These are phyloP conservation scores for Aspergillus niger DNA, from an alignment of 2,329 filamentous ascomycete species.

Conservation along the genomic window DNA sequence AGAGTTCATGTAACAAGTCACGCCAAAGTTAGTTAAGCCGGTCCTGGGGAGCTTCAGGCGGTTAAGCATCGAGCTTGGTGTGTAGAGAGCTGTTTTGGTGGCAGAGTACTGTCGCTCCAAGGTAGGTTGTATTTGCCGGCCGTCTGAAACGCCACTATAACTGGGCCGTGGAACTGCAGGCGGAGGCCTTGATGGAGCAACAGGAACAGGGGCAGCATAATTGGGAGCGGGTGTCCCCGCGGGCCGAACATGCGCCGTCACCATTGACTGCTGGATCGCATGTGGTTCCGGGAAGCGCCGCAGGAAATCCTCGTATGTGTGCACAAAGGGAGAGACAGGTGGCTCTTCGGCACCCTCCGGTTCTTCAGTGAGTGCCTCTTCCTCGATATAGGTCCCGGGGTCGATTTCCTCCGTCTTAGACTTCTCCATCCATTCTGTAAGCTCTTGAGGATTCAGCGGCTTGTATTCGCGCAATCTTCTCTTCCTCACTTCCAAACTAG, in stretches of 20 bases:
- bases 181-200: constrained; percentile 64
- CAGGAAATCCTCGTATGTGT: constrained; percentile 80
- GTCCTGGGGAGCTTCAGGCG: constrained; percentile 61
- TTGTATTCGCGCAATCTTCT: constrained; percentile 62
- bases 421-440: constrained; percentile 76
- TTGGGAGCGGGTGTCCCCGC: constrained; percentile 33
- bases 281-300: constrained; percentile 75
- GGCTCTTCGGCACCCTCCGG: constrained; percentile 50
- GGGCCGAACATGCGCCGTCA: constrained; percentile 40
- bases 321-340: constrained; percentile 56
- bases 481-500: constrained; percentile 58
- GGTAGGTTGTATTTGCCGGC: constrained; percentile 50
- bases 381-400: constrained; percentile 40
- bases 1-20: constrained; percentile 93
- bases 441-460: constrained; percentile 77
- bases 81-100: constrained; percentile 47
- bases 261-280: constrained; percentile 60
- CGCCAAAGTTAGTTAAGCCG: constrained; percentile 77
- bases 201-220: constrained; percentile 54
- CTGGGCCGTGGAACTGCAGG: constrained; percentile 69
- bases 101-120: constrained; percentile 49
- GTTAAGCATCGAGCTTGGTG: constrained; percentile 44
- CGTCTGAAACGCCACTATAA: constrained; percentile 78
- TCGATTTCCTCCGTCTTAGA: constrained; percentile 67
- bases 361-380: constrained; percentile 43